Conservation (phyloP, 2,329 filamentous ascomycete genomes). For the Colletotrichum abscissum region DNA sequence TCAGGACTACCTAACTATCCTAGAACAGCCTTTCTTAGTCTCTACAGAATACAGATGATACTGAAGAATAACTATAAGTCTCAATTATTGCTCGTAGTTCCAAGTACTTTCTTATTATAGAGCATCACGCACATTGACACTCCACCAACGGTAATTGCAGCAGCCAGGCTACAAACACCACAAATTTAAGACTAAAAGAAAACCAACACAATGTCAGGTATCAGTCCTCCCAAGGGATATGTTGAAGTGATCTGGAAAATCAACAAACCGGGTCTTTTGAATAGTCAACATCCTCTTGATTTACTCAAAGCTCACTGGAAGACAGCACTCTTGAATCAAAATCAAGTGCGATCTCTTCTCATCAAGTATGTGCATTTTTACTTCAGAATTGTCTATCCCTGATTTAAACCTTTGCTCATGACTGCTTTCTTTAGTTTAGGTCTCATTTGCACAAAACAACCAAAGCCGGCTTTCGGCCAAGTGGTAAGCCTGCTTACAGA, state of each 20-base stretch:
- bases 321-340: neutral
- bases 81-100: no score
- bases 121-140: no score
- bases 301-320: neutral
- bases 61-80: no score
- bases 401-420: neutral
- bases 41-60: no score
- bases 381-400: no score
- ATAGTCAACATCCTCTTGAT: neutral
- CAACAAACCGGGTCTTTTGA: neutral
- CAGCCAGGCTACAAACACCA: no score
- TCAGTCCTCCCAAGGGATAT: neutral
- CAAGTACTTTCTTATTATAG: no score
- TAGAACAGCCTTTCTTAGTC: no score
- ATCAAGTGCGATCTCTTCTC: neutral
- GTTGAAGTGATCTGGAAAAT: neutral
- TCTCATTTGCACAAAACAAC: neutral
- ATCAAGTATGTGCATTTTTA: neutral
- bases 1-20: no score
- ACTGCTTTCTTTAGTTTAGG: neutral
- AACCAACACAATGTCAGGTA: neutral
- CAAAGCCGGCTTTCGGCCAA: neutral
- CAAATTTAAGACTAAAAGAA: no score
- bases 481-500: neutral
- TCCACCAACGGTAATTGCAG: no score